Evolutionary conservation across 164 flowering plant genomes (phyloP).

Genomic region (Amborella trichopoda): DNA sequence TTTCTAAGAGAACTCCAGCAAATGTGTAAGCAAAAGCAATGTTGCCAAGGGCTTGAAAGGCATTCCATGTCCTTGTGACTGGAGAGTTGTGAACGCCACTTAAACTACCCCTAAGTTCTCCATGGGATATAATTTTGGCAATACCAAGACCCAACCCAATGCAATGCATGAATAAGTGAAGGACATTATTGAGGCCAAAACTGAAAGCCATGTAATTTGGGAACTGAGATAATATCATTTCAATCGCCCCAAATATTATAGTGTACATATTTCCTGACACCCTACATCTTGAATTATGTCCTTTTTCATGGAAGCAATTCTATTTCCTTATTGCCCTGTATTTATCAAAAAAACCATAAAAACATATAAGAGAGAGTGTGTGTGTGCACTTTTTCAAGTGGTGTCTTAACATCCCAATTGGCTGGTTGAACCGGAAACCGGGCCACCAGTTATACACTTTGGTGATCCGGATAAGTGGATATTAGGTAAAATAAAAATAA

Average conservation of each 20-base stretch:
- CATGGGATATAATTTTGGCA: constrained; percentile 12
- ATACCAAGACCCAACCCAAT: constrained; percentile 17
- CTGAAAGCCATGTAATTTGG: constrained; percentile 26
- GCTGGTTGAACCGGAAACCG: too few species aligned
- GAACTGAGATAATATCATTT: constrained; percentile 22
- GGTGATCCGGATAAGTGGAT: too few species aligned
- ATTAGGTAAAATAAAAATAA: too few species aligned
- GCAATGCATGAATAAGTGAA: constrained; percentile 19
- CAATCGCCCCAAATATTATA: constrained; percentile 19
- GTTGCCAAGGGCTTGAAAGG: constrained; percentile 29
- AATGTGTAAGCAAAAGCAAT: constrained; percentile 32
- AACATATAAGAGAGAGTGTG: too few species aligned
- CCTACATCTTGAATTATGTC: constrained; percentile 13
- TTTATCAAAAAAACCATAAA: too few species aligned
- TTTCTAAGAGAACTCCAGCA: constrained; percentile 23
- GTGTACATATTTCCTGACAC: constrained; percentile 15
- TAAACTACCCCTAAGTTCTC: constrained; percentile 16
- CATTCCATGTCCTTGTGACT: constrained; percentile 18
- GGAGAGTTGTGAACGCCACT: constrained; percentile 9
- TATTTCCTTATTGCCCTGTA: constrained; percentile 18
- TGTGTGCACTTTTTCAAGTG: too few species aligned
- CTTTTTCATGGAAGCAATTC: constrained; percentile 21
- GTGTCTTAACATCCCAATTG: too few species aligned
- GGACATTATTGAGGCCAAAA: constrained; percentile 23
- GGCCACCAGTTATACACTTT: too few species aligned